Evolutionary conservation across 768 basidiomycete species (phyloP).

Genomic region (Serendipita sp.): DNA sequence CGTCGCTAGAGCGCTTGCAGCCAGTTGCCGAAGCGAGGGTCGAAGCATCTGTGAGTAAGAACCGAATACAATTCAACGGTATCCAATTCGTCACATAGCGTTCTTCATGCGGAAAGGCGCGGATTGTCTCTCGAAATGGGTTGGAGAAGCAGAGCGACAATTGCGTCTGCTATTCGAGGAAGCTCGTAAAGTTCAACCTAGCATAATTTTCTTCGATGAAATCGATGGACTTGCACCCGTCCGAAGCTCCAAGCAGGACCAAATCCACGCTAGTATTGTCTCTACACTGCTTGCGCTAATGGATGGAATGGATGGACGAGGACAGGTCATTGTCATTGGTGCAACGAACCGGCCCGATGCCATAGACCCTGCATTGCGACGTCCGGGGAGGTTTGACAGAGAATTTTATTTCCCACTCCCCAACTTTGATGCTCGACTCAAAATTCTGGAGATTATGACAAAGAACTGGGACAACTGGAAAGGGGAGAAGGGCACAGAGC

Average conservation of each 20-base stretch:
- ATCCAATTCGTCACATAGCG: conserved; percentile 30
- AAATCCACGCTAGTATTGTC: conserved; percentile 96
- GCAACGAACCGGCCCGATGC: conserved; percentile 96
- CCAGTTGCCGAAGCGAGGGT: conserved; percentile 75
- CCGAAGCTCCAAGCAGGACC: conserved; percentile 95
- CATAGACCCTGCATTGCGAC: conserved; percentile 86
- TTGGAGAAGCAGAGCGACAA: conserved; percentile 96
- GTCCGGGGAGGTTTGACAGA: conserved; percentile 91
- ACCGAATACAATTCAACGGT: background rate
- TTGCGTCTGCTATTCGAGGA: conserved; percentile 91
- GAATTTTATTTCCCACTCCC: conserved; percentile 98
- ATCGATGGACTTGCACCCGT: conserved; percentile 98
- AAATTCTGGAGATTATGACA: conserved; percentile 84
- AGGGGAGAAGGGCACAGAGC: conserved; percentile 30
- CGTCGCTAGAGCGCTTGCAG: conserved; percentile 83
- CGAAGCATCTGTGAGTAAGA: conserved; percentile 64
- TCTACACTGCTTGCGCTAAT: conserved; percentile 90
- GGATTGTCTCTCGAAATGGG: conserved; percentile 97
- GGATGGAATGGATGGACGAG: conserved; percentile 99
- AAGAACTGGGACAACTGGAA: conserved; percentile 78
- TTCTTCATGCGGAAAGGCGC: conserved; percentile 99
- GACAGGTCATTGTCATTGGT: conserved; percentile 91
- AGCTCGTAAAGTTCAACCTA: conserved; percentile 80
- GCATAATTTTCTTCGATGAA: conserved; percentile 99
- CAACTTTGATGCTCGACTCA: conserved; percentile 64